Evolutionary conservation across 192 early-diverging fungal species (phyloP).

Genomic region (Coemansia sp.): DNA sequence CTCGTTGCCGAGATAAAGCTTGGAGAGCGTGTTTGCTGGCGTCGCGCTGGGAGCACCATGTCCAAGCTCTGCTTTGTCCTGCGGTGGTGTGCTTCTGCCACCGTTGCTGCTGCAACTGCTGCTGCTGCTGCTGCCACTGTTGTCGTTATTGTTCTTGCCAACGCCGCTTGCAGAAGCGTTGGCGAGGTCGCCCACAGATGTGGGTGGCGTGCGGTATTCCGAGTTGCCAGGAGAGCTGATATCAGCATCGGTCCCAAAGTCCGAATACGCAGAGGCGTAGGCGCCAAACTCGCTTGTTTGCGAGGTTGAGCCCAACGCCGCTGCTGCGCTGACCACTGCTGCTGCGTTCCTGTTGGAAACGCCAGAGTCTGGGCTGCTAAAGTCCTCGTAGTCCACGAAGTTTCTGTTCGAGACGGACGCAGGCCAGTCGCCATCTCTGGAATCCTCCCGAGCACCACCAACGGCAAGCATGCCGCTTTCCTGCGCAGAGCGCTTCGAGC

Average conservation of each 20-base stretch:
- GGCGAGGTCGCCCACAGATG: conserved; percentile 44
- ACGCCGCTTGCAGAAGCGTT: conserved; percentile 9
- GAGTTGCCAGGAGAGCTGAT: conserved; percentile 51
- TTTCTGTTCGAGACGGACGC: conserved; percentile 26
- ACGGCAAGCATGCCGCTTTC: conserved; percentile 15
- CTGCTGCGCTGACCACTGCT: background rate
- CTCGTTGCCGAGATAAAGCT: conserved; percentile 48
- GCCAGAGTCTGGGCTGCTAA: conserved; percentile 30
- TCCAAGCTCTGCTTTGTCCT: conserved; percentile 17
- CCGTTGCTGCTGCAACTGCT: background rate
- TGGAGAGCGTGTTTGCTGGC: conserved; percentile 42
- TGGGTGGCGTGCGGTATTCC: conserved; percentile 52
- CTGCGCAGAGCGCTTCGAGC: conserved; percentile 30
- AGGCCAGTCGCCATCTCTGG: conserved; percentile 41
- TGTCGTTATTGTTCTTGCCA: conserved; percentile 2
- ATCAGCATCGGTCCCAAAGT: conserved; percentile 48
- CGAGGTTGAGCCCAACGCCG: background rate
- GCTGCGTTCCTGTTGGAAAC: conserved; percentile 12
- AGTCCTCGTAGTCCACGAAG: conserved; percentile 18
- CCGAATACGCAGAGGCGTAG: conserved; percentile 36
- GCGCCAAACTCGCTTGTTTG: conserved; percentile 34
- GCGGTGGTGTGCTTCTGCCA: background rate
- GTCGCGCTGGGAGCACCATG: conserved; percentile 36
- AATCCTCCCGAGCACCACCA: conserved; percentile 18
- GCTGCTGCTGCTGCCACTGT: background rate